Base-by-base conservation (phyloP, 345 rosid species). In the Sisymbrium altissimum region DNA sequence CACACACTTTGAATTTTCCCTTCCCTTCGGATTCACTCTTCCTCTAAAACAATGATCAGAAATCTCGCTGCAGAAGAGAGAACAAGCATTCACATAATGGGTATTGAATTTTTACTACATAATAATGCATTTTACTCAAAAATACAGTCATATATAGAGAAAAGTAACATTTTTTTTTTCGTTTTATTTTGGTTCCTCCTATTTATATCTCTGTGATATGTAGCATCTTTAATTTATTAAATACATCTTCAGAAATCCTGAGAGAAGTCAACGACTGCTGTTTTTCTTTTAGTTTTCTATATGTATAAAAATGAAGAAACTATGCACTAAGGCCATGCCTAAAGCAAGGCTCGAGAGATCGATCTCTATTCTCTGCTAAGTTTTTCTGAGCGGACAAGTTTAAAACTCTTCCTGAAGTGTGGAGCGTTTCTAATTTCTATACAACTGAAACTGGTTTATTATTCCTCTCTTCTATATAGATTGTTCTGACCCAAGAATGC, bases 401-500 rank as follows among this genome's bases (percentile, higher is more conserved):
- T 48, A 25, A 68, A 61, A 41, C 79, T 62, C 29, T 53, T 44
- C 32, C 17, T 52, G 7, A 43, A 53, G 35, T 74, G 54, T 69
- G 25, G 41, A 54, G 58, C 48, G 17, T 50, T 33, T 62, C 58
- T 43, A 46, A 55, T 49, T 18, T 39, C 71, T 76, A 9, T 76
- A 70, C 80, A 53, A 43, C 23, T 53, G 57, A 68, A 62, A 23
- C 53, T 53, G 43, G 66, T 50, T 36, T 4, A 29, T 46, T 15
- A n/a, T 33, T 71, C 44, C 10, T 13, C 41, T 68, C 89, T 81
- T 48, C 78, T 52, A 17, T 75, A 83, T 5, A 73, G 14, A 70
- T 72, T 82, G 70, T 66, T 78, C 64, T 76, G 84, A 27, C 70
- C 81, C 84, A 96, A 78, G 74, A 86, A 65, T 32, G 86, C 82